These are phyloP conservation scores for Chenopodium album DNA, from an alignment of 148 eudicot species.

Conservation along the genomic window DNA sequence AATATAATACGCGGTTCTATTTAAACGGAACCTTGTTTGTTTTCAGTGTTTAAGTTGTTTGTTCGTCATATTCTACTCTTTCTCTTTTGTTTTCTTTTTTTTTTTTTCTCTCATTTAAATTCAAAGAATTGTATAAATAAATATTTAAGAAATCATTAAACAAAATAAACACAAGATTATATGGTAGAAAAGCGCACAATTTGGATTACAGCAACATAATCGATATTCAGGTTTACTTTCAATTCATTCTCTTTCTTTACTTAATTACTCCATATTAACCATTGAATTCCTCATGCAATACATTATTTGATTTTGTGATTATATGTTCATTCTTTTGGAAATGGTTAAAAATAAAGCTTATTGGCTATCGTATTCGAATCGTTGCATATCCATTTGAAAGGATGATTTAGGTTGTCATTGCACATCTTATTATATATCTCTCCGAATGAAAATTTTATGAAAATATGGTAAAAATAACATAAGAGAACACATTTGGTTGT, in stretches of 20 bases:
- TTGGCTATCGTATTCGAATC: too few relatives aligned
- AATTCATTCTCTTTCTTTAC: background rate
- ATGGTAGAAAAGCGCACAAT: background rate
- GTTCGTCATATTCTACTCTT: background rate
- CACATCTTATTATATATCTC: too few relatives aligned
- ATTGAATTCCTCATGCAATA: too few relatives aligned
- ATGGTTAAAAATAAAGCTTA: too few relatives aligned
- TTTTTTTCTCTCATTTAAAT: background rate
- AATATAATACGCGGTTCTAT: constrained; percentile 4
- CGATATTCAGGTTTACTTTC: constrained; percentile 10
- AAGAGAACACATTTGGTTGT: background rate
- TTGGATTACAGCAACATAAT: constrained; percentile 5
- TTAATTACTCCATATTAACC: too few relatives aligned
- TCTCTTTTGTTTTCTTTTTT: background rate
- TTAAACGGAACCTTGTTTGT: constrained; percentile 12
- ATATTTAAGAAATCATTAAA: too few relatives aligned
- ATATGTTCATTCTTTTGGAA: too few relatives aligned
- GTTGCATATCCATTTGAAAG: background rate
- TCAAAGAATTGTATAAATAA: background rate
- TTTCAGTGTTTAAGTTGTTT: background rate
- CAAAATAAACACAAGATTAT: too few relatives aligned
- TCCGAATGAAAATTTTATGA: too few relatives aligned
- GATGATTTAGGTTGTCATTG: background rate
- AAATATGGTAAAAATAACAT: too few relatives aligned
- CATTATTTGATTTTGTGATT: too few relatives aligned